Percentiles rank a stretch among this genome's conserved stretches.
Conservation (phyloP, 2,329 filamentous ascomycete species). For the Aspergillus oerlinghausenensis region DNA sequence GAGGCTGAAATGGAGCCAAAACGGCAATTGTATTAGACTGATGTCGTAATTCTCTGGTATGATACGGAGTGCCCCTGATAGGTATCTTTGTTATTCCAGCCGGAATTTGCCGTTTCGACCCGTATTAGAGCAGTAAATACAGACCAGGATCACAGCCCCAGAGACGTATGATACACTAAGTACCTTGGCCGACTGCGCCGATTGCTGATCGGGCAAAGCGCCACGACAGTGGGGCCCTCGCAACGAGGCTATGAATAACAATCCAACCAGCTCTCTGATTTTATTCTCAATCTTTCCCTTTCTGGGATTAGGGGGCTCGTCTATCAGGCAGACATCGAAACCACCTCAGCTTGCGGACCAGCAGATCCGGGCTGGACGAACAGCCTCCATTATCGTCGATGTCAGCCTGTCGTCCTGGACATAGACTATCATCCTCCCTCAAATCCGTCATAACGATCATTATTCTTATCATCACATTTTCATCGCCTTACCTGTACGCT, state of each 20-base stretch:
- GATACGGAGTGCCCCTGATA: background rate
- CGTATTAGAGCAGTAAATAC: background rate
- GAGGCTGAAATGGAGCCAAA: background rate
- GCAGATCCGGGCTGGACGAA: constrained; percentile 14
- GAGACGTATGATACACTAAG: background rate
- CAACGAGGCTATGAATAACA: background rate
- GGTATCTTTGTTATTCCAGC: background rate
- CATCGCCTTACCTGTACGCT: background rate
- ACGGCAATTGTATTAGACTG: background rate
- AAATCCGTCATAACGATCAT: background rate
- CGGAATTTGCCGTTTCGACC: background rate
- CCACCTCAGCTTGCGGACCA: constrained; percentile 18
- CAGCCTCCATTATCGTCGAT: constrained; percentile 17
- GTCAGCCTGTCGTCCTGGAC: constrained; percentile 5
- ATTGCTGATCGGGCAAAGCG: background rate
- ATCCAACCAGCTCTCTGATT: background rate
- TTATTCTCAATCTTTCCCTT: constrained; percentile 9
- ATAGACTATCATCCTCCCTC: background rate
- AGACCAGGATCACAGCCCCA: background rate
- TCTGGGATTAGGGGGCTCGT: constrained; percentile 22
- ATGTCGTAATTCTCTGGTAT: background rate
- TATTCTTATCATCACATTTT: background rate
- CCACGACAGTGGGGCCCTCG: background rate
- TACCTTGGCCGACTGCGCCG: background rate
- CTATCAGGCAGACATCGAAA: constrained; percentile 38